Evolutionary conservation across 345 rosid genomes (phyloP).

Genomic region (Anastatica hierochuntica): DNA sequence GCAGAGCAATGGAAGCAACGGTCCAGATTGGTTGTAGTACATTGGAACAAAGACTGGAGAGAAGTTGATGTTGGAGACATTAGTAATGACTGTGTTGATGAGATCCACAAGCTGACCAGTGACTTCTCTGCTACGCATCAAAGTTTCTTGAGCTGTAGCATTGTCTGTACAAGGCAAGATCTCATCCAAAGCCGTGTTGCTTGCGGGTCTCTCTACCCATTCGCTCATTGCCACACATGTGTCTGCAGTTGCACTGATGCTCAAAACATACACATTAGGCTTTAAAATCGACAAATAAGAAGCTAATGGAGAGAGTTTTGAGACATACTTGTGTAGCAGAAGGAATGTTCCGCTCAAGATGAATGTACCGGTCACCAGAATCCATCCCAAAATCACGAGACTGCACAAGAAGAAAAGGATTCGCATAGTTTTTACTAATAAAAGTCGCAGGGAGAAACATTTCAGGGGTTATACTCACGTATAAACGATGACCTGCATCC

Average conservation of each 20-base stretch:
- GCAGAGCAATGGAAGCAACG: constrained; percentile 71
- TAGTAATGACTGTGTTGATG: constrained; percentile 75
- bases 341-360: constrained; percentile 81
- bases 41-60: constrained; percentile 66
- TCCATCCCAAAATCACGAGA: constrained; percentile 79
- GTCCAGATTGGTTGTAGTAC: constrained; percentile 92
- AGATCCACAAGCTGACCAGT: constrained; percentile 67
- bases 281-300: background rate
- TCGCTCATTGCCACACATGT: constrained; percentile 82
- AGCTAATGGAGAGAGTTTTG: background rate
- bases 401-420: constrained; percentile 36
- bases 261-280: background rate
- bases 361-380: constrained; percentile 82
- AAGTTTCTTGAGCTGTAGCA: constrained; percentile 69
- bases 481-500: constrained; percentile 69
- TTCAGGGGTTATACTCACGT: constrained; percentile 40
- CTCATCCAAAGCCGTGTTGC: constrained; percentile 77
- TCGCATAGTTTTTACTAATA: background rate
- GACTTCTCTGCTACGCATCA: constrained; percentile 56
- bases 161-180: constrained; percentile 81
- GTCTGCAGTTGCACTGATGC: constrained; percentile 62
- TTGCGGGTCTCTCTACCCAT: constrained; percentile 73
- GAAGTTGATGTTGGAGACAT: constrained; percentile 87
- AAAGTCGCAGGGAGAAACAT: background rate
- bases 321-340: constrained; percentile 78